These are phyloP conservation scores for Penicillium fuscoglaucum DNA, from an alignment of 2,329 filamentous ascomycete species.

Conservation along the genomic window DNA sequence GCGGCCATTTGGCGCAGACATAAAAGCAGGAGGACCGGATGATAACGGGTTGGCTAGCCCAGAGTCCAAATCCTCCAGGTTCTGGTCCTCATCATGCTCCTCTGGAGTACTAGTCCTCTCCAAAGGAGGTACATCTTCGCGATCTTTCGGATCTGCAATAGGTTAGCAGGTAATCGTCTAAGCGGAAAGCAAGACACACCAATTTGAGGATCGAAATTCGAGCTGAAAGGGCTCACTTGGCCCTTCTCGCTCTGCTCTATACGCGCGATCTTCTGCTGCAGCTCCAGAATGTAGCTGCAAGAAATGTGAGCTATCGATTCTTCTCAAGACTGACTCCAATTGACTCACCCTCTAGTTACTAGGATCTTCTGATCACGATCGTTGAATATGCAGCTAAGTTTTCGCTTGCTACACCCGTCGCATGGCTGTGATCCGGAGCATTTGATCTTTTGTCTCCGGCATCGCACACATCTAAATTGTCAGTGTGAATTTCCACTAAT, in stretches of 20 bases:
- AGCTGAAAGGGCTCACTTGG: conserved; percentile 20
- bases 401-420: conserved; percentile 47
- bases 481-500: background rate
- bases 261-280: conserved; percentile 34
- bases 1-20: conserved; percentile 44
- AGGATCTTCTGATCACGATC: conserved; percentile 52
- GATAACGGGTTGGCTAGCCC: conserved; percentile 48
- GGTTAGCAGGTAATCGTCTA: conserved; percentile 1
- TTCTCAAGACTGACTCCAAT: background rate
- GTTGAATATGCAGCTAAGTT: conserved; percentile 47
- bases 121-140: conserved; percentile 20
- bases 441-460: conserved; percentile 50
- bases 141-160: conserved; percentile 19
- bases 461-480: conserved; percentile 45
- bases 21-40: conserved; percentile 44
- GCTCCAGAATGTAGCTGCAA: conserved; percentile 38
- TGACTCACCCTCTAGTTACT: conserved; percentile 48
- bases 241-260: conserved; percentile 22
- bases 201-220: conserved; percentile 16
- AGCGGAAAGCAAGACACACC: conserved; percentile 7
- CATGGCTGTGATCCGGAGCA: conserved; percentile 48
- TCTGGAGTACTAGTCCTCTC: conserved; percentile 15
- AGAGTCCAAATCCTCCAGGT: conserved; percentile 32
- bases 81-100: conserved; percentile 17
- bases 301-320: conserved; percentile 5